A percentile compares a stretch with the other conserved stretches of the same genome.
Evolutionary conservation across 2,329 filamentous ascomycete genomes (phyloP).

Genomic region (Neonectria neomacrospora): DNA sequence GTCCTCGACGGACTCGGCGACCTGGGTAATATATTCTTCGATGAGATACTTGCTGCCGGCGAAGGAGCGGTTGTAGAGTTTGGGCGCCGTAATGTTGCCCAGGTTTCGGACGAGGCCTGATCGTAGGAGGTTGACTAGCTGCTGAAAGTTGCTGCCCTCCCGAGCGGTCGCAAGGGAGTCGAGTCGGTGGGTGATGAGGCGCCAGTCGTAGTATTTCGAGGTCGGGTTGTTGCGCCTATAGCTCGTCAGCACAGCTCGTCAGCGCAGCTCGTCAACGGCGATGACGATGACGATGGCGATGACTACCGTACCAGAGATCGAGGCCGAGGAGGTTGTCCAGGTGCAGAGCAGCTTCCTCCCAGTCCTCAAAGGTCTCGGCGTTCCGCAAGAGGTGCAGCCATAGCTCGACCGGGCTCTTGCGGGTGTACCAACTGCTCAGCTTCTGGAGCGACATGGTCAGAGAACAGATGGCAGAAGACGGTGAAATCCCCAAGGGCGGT

Average conservation of each 20-base stretch:
- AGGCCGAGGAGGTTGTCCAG: slow-evolving; percentile 85
- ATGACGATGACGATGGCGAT: slow-evolving; percentile 29
- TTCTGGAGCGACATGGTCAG: slow-evolving; percentile 62
- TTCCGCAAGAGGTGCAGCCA: slow-evolving; percentile 73
- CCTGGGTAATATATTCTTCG: slow-evolving; percentile 88
- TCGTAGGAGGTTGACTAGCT: slow-evolving; percentile 81
- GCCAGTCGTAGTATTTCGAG: slow-evolving; percentile 86
- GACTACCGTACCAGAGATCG: slow-evolving; percentile 74
- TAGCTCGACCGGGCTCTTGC: slow-evolving; percentile 71
- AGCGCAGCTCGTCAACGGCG: slow-evolving; percentile 20
- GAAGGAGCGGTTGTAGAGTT: slow-evolving; percentile 85
- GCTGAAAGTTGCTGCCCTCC: slow-evolving; percentile 77
- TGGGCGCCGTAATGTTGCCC: slow-evolving; percentile 87
- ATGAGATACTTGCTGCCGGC: slow-evolving; percentile 91
- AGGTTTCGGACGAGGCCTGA: slow-evolving; percentile 85
- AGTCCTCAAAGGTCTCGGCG: slow-evolving; percentile 82
- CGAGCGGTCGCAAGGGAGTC: slow-evolving; percentile 76
- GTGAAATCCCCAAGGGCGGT: slow-evolving; percentile 14
- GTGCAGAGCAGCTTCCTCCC: slow-evolving; percentile 84
- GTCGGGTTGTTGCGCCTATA: slow-evolving; percentile 82
- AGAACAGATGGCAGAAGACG: slow-evolving; percentile 9
- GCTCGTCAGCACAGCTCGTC: slow-evolving; percentile 25
- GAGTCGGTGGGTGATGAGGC: slow-evolving; percentile 81
- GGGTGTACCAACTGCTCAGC: slow-evolving; percentile 73
- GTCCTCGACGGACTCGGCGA: slow-evolving; percentile 83